A percentile compares a stretch with the other conserved stretches of the same genome.
These are phyloP conservation scores for Kregervanrija delftensis DNA, from an alignment of 805 yeast genomes.

Conservation along the genomic window DNA sequence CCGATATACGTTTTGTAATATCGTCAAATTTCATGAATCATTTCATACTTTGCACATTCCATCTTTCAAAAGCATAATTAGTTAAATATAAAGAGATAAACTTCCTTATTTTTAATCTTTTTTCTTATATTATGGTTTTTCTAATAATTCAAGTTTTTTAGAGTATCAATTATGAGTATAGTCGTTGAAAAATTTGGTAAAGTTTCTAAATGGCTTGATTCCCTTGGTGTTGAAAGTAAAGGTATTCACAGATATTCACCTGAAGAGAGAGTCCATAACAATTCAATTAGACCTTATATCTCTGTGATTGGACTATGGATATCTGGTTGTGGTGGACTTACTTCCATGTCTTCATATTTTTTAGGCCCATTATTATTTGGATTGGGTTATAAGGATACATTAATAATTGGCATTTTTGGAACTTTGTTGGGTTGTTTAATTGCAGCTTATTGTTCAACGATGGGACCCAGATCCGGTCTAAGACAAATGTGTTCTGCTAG, in stretches of 20 bases:
- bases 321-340: constrained; percentile 81
- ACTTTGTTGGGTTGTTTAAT: constrained; percentile 62
- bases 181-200: not conserved
- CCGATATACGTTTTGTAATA: too few relatives aligned
- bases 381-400: constrained; percentile 58
- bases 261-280: constrained; percentile 33
- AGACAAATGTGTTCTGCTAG: constrained; percentile 83
- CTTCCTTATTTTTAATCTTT: too few relatives aligned
- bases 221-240: constrained; percentile 61
- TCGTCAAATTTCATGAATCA: too few relatives aligned
- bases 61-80: not conserved
- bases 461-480: constrained; percentile 90
- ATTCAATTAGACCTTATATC: constrained; percentile 15
- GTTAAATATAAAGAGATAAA: not conserved
- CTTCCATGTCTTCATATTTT: constrained; percentile 80
- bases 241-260: constrained; percentile 76
- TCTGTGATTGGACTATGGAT: constrained; percentile 72
- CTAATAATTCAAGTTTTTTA: too few relatives aligned
- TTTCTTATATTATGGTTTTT: too few relatives aligned
- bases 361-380: constrained; percentile 69
- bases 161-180: too few relatives aligned
- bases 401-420: constrained; percentile 58
- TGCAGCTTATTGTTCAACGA: constrained; percentile 76
- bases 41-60: too few relatives aligned
- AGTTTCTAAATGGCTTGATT: constrained; percentile 35